Percentiles rank a stretch among this genome's conserved stretches.
These are phyloP conservation scores for Oryza nivara DNA, from an alignment of 176 grass and related monocot species.

Conservation along the genomic window DNA sequence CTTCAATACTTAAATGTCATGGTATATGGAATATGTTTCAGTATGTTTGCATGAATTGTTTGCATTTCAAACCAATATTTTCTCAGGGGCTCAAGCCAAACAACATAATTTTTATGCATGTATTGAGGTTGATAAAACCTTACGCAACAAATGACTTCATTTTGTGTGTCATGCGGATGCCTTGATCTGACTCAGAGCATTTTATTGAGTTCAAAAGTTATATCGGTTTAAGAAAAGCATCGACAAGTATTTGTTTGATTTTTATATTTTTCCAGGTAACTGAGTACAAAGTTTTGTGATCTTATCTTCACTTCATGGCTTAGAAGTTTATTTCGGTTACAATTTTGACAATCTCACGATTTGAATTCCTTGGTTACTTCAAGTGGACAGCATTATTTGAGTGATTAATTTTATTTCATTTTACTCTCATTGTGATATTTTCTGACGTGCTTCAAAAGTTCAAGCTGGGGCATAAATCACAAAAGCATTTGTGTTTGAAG, in stretches of 20 bases:
- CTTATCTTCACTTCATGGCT: background rate
- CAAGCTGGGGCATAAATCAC: no score
- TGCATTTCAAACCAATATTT: conserved; percentile 27
- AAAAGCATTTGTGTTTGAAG: no score
- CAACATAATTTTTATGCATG: background rate
- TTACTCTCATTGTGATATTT: no score
- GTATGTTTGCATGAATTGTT: background rate
- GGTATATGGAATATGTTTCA: background rate
- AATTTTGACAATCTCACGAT: no score
- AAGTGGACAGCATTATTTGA: no score
- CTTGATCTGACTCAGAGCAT: background rate
- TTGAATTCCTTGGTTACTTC: no score
- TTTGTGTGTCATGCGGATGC: background rate
- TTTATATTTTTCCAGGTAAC: background rate
- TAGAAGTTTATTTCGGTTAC: no score
- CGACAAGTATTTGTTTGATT: background rate
- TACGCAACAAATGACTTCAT: background rate
- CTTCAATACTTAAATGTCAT: background rate
- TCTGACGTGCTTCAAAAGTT: no score
- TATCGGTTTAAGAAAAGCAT: background rate
- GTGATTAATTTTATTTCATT: no score
- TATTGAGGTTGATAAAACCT: background rate
- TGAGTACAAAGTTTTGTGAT: background rate
- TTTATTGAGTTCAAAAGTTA: background rate
- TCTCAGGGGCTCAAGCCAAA: background rate